A percentile compares a stretch with the other conserved stretches of the same genome.
phyloP scores from a whole-genome alignment of 352 stramenopile genomes.

The Phytophthora tubulina region DNA sequence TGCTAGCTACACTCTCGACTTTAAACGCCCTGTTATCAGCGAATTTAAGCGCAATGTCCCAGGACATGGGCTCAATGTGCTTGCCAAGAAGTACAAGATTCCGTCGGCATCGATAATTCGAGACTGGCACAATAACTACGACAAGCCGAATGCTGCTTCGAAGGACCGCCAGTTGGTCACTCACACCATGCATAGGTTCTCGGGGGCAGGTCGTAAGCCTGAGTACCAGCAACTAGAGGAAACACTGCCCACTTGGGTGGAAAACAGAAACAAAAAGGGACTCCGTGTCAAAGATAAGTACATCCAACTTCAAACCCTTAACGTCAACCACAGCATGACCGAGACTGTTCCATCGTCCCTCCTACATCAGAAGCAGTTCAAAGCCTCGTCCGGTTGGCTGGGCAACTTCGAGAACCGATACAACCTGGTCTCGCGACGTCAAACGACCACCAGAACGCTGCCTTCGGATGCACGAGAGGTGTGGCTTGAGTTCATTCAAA shows the following conservation, averaged over 20 bases:
- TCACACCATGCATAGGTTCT: neutral
- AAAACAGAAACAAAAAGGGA: neutral
- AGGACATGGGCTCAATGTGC: neutral
- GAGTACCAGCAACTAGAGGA: neutral
- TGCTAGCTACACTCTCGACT: neutral
- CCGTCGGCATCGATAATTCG: constrained; percentile 6
- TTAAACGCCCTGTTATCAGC: too few relatives aligned
- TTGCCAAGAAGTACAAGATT: constrained; percentile 10
- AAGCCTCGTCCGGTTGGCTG: too few relatives aligned
- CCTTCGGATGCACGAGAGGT: neutral
- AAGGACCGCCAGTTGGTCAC: neutral
- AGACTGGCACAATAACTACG: neutral
- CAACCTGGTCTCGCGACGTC: neutral
- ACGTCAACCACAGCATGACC: too few relatives aligned
- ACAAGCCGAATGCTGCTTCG: neutral
- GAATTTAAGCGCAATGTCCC: neutral
- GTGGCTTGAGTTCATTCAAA: neutral
- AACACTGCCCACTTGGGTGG: neutral
- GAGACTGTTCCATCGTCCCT: too few relatives aligned
- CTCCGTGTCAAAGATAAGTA: neutral
- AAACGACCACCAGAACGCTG: neutral
- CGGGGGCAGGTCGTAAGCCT: neutral
- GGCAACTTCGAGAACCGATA: too few relatives aligned
- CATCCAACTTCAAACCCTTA: too few relatives aligned
- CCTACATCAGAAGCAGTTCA: too few relatives aligned